Evolutionary conservation across 192 early-diverging fungal species (phyloP), one percentile per base, ranked within the genome.

Genomic region (Linnemannia hyalina): DNA sequence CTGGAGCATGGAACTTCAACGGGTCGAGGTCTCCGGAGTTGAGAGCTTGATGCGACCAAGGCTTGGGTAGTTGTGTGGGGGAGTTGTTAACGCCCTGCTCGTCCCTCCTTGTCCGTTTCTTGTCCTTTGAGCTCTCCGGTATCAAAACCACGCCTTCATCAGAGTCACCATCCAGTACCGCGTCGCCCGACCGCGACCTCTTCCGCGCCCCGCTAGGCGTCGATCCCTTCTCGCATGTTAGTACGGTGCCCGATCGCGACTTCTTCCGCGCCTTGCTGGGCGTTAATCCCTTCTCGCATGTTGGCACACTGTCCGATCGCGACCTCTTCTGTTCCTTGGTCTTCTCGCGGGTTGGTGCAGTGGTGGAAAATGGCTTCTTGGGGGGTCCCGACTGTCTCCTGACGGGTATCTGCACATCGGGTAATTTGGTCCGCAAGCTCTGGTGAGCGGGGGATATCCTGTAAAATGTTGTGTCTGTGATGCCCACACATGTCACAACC

Each of bases 401-500:
- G 29, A 15, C 16, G 8, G 44, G 20, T 46, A 20, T 23, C 42
- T 35, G 16, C 3, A 26, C 38, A 63, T 46, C 36, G 52, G 41
- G 10, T 32, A 44, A 23, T 35, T 35, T 41, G 52, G 22, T 60
- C 74, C 38, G 35, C 74, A 22, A 26, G 13, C 2, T 22, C 18
- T 71, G 70, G 7, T 1, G 38, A 42, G 70, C 3, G 18, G 70
- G n/a, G 3, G 22, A 71, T 38, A 22, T 42, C 49, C 36, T 20
- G 69, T 55, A 57, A 26, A 1, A n/a, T 0, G 68, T 52, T 32
- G 22, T 70, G n/a, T 7, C 69, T 18, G 68, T 49, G 23, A 78
- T 70, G 42, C 69, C 77, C 15, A 78, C 20, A 15, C 68, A 78
- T 29, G 77, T 36, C 10, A 78, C 42, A 16, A 78, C 68, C 20